These are phyloP conservation scores for Ogataea trehalophila DNA, from an alignment of 805 yeast species.

Conservation along the genomic window DNA sequence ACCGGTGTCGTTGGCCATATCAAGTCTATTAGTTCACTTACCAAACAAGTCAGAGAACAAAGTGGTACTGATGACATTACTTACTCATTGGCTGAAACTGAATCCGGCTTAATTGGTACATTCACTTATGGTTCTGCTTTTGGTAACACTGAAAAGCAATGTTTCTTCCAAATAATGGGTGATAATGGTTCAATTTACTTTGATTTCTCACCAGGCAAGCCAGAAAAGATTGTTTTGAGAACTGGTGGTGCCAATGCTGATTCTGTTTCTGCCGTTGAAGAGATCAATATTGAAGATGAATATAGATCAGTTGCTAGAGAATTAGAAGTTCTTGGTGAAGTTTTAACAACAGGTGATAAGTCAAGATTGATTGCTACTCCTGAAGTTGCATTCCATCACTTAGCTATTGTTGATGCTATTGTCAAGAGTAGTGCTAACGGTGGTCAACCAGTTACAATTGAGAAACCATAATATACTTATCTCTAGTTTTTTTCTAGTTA, in stretches of 20 bases:
- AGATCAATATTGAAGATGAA: constrained; percentile 39
- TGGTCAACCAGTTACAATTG: constrained; percentile 33
- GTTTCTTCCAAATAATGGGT: constrained; percentile 70
- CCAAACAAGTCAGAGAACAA: constrained; percentile 69
- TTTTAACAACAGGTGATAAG: constrained; percentile 21
- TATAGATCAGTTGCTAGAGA: constrained; percentile 39
- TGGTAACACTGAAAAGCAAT: constrained; percentile 72
- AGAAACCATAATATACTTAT: constrained; percentile 12
- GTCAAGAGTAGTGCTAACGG: constrained; percentile 58
- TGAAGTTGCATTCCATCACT: constrained; percentile 81
- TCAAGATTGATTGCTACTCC: constrained; percentile 43
- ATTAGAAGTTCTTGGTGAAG: constrained; percentile 43
- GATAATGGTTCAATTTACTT: constrained; percentile 68
- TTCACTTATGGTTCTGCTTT: constrained; percentile 84
- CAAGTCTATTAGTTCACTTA: constrained; percentile 64
- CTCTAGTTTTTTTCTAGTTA: no score
- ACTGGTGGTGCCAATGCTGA: constrained; percentile 56
- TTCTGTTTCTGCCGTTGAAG: constrained; percentile 34
- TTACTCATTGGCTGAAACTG: constrained; percentile 61
- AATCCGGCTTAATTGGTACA: constrained; percentile 66
- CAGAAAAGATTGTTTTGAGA: constrained; percentile 33
- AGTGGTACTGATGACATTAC: constrained; percentile 82
- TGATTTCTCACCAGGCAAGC: constrained; percentile 54
- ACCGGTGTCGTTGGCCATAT: constrained; percentile 79
- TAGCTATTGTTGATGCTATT: constrained; percentile 85